Evolutionary conservation across 352 stramenopile species (phyloP), one percentile per base, ranked within the genome.

Genomic region (Globisporangium cystogenes): DNA sequence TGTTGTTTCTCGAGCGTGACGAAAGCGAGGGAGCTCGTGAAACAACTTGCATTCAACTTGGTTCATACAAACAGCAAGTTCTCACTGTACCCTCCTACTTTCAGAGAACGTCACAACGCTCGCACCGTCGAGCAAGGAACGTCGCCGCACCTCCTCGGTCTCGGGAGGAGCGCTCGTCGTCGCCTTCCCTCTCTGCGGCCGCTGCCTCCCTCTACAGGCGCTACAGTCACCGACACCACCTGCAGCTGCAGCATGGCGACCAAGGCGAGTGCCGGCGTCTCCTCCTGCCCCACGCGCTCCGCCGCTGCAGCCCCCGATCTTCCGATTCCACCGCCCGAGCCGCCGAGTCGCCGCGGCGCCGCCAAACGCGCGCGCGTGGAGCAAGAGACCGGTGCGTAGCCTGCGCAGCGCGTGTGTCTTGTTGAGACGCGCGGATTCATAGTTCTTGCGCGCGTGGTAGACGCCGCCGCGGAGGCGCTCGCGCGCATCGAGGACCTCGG

Each of bases 391-490:
- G 40, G 40, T 45, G 40, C 6, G 40, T n/a, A 3, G 14, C 18
- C 0, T 12, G 5, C 33, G 14, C 8, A 7, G 12, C 15, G 33
- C n/a, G n/a, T n/a, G n/a, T n/a, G n/a, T n/a, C n/a, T n/a, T n/a
- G 33, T 4, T 39, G 33, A 7, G 11, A 6, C 15, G 10, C 7
- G 3, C 20, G 11, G n/a, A 46, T 10, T 26, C 21, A 46, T 29
- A 12, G 14, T 15, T 23, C 14, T 35, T 39, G 33, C 33, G 12
- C 12, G 5, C 12, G 15, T n/a, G 3, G 14, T 46, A 55, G 35
- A 36, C 14, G 53, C 18, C 18, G 48, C 61, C 24, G 43, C 44
- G 6, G 64, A 76, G 18, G 64, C 76, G 10, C 53, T 60, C 4
- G 51, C 24, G 14, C 41, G 49, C 26, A 55, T 82, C 40, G 62